Conservation (phyloP, 768 basidiomycete genomes). For the Lactarius pseudohatsudake region DNA sequence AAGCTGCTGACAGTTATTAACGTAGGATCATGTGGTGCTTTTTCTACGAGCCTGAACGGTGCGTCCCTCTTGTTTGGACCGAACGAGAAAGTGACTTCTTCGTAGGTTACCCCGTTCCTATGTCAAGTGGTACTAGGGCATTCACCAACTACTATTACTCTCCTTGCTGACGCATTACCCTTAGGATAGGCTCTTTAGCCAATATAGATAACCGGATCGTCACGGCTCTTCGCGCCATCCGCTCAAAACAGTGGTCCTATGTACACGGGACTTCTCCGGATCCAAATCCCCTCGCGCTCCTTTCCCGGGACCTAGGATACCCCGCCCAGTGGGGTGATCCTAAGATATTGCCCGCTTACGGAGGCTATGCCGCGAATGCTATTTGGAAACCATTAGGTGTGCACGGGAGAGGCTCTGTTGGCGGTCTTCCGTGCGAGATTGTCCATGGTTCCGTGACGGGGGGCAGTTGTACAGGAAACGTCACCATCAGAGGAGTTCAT, state of each 20-base stretch:
- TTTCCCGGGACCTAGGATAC: constrained; percentile 57
- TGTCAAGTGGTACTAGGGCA: constrained; percentile 54
- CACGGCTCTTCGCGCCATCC: constrained; percentile 51
- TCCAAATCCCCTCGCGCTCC: constrained; percentile 43
- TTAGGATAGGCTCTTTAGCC: constrained; percentile 67
- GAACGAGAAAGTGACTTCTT: constrained; percentile 12
- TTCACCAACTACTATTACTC: not conserved
- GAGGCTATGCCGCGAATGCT: constrained; percentile 50
- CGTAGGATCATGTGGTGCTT: constrained; percentile 88
- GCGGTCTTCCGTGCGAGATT: constrained; percentile 75
- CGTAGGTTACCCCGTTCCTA: constrained; percentile 61
- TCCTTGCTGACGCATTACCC: constrained; percentile 5
- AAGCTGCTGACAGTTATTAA: constrained; percentile 1
- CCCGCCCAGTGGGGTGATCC: constrained; percentile 67
- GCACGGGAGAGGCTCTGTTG: constrained; percentile 50
- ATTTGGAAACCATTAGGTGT: constrained; percentile 61
- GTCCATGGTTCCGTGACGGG: constrained; percentile 62
- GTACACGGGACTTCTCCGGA: constrained; percentile 41
- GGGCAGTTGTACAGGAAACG: constrained; percentile 61
- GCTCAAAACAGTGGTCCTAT: constrained; percentile 62
- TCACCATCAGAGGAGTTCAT: constrained; percentile 48
- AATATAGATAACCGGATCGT: constrained; percentile 63
- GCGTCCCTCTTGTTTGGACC: not conserved
- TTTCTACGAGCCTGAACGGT: constrained; percentile 76
- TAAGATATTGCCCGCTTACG: constrained; percentile 56